These are phyloP conservation scores for Ascochyta fabae DNA, from an alignment of 2,329 filamentous ascomycete genomes.

Conservation along the genomic window DNA sequence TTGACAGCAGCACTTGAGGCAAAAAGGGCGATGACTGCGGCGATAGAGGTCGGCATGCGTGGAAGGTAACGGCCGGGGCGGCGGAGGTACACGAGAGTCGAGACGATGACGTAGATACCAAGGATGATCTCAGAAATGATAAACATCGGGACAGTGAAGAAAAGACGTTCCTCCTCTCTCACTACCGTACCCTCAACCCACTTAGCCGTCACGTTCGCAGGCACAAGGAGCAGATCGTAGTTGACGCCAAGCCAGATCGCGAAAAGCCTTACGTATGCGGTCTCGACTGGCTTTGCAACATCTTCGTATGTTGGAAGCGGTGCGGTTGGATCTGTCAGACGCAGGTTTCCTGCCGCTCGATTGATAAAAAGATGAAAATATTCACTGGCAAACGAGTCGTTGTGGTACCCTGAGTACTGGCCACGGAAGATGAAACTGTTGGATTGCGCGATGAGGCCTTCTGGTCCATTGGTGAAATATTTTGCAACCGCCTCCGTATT, in stretches of 20 bases:
- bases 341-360: slow-evolving; percentile 29
- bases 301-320: slow-evolving; percentile 42
- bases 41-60: slow-evolving; percentile 58
- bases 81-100: slow-evolving; percentile 50
- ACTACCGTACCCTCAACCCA: slow-evolving; percentile 19
- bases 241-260: slow-evolving; percentile 54
- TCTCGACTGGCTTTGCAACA: slow-evolving; percentile 28
- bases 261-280: slow-evolving; percentile 49
- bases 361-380: slow-evolving; percentile 57
- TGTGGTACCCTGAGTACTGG: slow-evolving; percentile 51
- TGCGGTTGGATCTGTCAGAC: slow-evolving; percentile 44
- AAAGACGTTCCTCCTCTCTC: slow-evolving; percentile 51
- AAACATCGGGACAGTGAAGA: slow-evolving; percentile 56
- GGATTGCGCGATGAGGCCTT: slow-evolving; percentile 26
- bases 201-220: neutral
- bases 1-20: slow-evolving; percentile 54
- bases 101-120: slow-evolving; percentile 51
- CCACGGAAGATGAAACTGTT: slow-evolving; percentile 22
- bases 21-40: slow-evolving; percentile 55
- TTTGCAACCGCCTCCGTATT: neutral
- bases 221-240: slow-evolving; percentile 45
- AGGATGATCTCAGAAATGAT: slow-evolving; percentile 54
- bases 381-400: slow-evolving; percentile 52
- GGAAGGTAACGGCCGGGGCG: slow-evolving; percentile 55
- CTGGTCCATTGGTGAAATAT: slow-evolving; percentile 23